phyloP scores from a whole-genome alignment of 116 monocot species.

The Dioscorea cayenensis region DNA sequence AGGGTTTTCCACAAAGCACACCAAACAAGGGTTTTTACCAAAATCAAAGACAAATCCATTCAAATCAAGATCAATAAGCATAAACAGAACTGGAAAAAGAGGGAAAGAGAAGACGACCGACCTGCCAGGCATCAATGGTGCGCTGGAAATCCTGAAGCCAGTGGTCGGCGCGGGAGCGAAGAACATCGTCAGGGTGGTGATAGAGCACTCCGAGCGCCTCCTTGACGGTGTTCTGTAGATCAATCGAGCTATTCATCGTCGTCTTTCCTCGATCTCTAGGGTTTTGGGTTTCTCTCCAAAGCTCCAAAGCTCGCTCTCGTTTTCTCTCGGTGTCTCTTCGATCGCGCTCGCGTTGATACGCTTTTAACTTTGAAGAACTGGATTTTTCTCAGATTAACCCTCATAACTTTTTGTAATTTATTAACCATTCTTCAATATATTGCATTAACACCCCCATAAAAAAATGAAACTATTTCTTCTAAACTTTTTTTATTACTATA shows the following conservation, averaged over 20 bases:
- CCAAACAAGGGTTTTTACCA: no score
- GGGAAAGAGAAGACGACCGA: constrained; percentile 40
- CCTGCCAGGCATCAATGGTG: constrained; percentile 98
- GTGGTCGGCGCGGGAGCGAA: constrained; percentile 66
- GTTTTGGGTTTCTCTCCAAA: neutral
- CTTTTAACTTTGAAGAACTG: no score
- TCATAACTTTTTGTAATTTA: no score
- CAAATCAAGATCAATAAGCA: neutral
- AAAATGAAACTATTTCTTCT: no score
- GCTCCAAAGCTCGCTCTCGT: no score
- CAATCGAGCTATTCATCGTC: constrained; percentile 24
- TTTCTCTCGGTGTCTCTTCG: no score
- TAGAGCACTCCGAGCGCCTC: constrained; percentile 82
- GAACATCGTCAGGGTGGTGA: constrained; percentile 79
- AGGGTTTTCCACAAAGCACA: neutral
- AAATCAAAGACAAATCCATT: neutral
- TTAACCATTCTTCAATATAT: no score
- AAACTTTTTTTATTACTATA: no score
- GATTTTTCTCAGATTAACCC: no score
- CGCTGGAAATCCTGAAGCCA: constrained; percentile 98
- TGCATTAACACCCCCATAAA: no score
- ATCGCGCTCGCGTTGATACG: no score
- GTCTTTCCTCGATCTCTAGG: neutral
- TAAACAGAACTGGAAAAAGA: neutral
- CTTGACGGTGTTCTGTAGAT: constrained; percentile 77